Conservation (phyloP, 441 rosid genomes). For the Adansonia grandidieri region DNA sequence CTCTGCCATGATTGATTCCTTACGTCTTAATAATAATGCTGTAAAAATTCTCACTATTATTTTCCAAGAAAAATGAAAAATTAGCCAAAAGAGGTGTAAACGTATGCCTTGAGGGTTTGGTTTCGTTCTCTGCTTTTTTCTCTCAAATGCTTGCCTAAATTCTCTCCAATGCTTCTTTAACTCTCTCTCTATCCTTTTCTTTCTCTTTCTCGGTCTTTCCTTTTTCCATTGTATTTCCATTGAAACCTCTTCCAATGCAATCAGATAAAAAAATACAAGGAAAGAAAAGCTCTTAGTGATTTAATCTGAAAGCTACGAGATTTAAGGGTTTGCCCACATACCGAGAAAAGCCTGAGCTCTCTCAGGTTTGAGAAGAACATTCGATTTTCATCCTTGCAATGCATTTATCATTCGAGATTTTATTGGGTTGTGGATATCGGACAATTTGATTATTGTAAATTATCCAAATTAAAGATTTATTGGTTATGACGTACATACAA, state of each 20-base stretch:
- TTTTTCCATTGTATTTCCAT: constrained; percentile 27
- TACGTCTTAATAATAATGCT: neutral
- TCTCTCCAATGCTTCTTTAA: constrained; percentile 36
- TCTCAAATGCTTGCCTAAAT: constrained; percentile 35
- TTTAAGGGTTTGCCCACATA: constrained; percentile 41
- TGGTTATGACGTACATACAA: constrained; percentile 25
- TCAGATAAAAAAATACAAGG: constrained; percentile 20
- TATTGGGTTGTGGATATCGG: constrained; percentile 33
- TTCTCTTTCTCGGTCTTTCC: neutral
- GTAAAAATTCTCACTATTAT: neutral
- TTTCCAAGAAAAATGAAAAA: too few species aligned
- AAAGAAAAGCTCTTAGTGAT: constrained; percentile 18
- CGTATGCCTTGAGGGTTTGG: constrained; percentile 40
- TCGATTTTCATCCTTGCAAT: constrained; percentile 29
- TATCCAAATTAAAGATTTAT: constrained; percentile 27
- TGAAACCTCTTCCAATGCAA: constrained; percentile 40
- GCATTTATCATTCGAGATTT: constrained; percentile 28
- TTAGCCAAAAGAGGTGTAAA: constrained; percentile 1
- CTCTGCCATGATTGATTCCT: neutral
- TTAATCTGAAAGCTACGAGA: constrained; percentile 33
- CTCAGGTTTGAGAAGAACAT: constrained; percentile 35
- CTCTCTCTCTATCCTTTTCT: constrained; percentile 10
- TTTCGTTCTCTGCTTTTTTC: constrained; percentile 5
- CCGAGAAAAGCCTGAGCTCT: constrained; percentile 24
- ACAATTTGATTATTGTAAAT: constrained; percentile 25